Evolutionary conservation across 176 grass and related monocot species (phyloP), one percentile per base, ranked within the genome.

Genomic region (Alloteropsis semialata): DNA sequence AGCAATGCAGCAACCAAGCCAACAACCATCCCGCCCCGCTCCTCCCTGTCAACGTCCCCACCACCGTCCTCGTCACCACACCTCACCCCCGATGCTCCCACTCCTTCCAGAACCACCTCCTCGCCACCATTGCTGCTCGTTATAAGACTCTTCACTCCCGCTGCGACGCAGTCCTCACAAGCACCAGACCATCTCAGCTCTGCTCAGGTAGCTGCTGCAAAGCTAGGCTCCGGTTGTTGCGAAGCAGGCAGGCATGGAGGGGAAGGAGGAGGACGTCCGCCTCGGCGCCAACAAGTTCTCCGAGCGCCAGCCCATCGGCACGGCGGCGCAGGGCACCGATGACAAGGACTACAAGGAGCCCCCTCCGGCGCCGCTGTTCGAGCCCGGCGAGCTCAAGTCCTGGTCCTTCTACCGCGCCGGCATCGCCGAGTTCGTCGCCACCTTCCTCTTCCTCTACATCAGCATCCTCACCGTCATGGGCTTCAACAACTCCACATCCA

Each of bases 391-490:
- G 78, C 87, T 97, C 78, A 92, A 81, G 69, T 97, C 94, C 42
- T 97, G 94, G 94, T 97, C 94, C 14, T 97, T 97, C 89, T 97
- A 94, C 91, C 90, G 95, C 65, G 95, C 95, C 0, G 95, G 95
- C 61, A 98, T 98, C 17, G 92, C 95, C 10, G 95, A 98, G 92
- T 97, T 97, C 66, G 65, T 90, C 12, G 92, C 92, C 80, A 97
- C 89, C 50, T 97, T 97, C 78, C 94, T 97, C 60, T 97, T 97
- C 82, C 92, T 97, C 80, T 97, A 94, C 94, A 92, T 97, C 86
- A 87, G 85, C 80, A 53, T 97, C 70, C 87, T 97, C 82, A 97
- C 94, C n/a, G 94, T 97, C 60, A 94, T 94, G 92, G 94, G 94
- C 56, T 89, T 97, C 55, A 74, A 36, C 80, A 92, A 83, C 60